phyloP scores from a whole-genome alignment of 2,329 filamentous ascomycete genomes.

The Fusarium bulbicola region DNA sequence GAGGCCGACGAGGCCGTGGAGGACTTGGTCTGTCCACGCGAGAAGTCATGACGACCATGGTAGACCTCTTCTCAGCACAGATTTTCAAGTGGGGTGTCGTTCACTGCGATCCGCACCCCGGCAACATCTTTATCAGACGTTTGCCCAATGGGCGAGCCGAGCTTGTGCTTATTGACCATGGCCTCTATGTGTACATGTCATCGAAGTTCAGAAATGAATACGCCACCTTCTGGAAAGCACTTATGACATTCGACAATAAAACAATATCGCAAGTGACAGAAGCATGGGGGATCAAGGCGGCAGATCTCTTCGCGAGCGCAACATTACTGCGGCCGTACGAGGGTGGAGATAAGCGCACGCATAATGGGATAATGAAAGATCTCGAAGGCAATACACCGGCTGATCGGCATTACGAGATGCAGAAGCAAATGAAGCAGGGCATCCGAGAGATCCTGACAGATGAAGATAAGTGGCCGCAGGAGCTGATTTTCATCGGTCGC shows the following conservation, averaged over 20 bases:
- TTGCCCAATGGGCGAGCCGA: slow-evolving; percentile 84
- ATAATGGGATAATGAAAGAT: slow-evolving; percentile 71
- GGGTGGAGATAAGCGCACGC: slow-evolving; percentile 78
- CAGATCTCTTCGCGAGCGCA: slow-evolving; percentile 90
- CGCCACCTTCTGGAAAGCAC: slow-evolving; percentile 88
- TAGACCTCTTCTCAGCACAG: slow-evolving; percentile 95
- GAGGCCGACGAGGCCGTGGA: slow-evolving; percentile 74
- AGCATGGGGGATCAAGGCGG: slow-evolving; percentile 87
- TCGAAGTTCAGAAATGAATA: slow-evolving; percentile 87
- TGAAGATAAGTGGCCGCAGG: slow-evolving; percentile 88
- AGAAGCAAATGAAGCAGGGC: slow-evolving; percentile 79
- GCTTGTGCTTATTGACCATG: slow-evolving; percentile 96
- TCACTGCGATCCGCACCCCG: slow-evolving; percentile 96
- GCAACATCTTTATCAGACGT: slow-evolving; percentile 95
- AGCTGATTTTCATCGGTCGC: slow-evolving; percentile 90
- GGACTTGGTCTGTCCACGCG: slow-evolving; percentile 85
- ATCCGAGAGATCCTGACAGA: slow-evolving; percentile 77
- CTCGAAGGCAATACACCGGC: slow-evolving; percentile 66
- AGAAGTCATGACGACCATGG: slow-evolving; percentile 95
- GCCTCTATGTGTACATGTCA: slow-evolving; percentile 92
- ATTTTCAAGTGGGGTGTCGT: slow-evolving; percentile 98
- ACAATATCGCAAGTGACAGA: slow-evolving; percentile 77
- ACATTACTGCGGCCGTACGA: slow-evolving; percentile 91
- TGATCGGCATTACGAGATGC: slow-evolving; percentile 90
- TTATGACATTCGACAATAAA: slow-evolving; percentile 92